phyloP scores from a whole-genome alignment of 805 yeast genomes.

The Pichia kluyveri region DNA sequence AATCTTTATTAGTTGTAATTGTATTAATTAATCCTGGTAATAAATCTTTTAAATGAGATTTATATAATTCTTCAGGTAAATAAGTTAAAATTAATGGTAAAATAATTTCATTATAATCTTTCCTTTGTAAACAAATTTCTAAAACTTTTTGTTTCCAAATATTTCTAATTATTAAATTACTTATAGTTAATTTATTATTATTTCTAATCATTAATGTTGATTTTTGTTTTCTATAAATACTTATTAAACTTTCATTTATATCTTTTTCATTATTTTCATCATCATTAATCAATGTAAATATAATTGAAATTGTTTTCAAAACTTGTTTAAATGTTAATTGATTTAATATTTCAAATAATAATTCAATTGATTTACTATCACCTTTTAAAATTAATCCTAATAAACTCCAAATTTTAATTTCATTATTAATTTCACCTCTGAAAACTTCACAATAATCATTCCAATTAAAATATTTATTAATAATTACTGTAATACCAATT shows the following conservation, averaged over 20 bases:
- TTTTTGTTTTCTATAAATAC: constrained; percentile 3
- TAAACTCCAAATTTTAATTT: constrained; percentile 9
- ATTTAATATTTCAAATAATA: constrained; percentile 2
- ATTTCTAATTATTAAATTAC: constrained; percentile 50
- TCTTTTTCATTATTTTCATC: neutral
- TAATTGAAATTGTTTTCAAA: constrained; percentile 4
- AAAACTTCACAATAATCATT: neutral
- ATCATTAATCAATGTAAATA: constrained; percentile 8
- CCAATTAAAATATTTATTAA: constrained; percentile 9
- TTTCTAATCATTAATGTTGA: constrained; percentile 4
- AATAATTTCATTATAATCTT: constrained; percentile 31
- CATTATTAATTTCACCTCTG: neutral
- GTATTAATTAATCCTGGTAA: constrained; percentile 8
- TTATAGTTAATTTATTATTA: constrained; percentile 22
- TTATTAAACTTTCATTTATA: neutral
- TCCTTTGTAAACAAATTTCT: constrained; percentile 39
- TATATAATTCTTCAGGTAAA: constrained; percentile 20
- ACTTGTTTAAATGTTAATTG: neutral
- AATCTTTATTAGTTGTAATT: constrained; percentile 3
- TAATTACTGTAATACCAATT: constrained; percentile 5
- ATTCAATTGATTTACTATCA: constrained; percentile 4
- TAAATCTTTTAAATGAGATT: constrained; percentile 3
- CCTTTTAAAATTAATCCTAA: constrained; percentile 10
- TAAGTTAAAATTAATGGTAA: constrained; percentile 69
- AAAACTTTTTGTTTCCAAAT: constrained; percentile 80